Evolutionary conservation across 768 basidiomycete species (phyloP).

Genomic region (Cantharellus anzutake): DNA sequence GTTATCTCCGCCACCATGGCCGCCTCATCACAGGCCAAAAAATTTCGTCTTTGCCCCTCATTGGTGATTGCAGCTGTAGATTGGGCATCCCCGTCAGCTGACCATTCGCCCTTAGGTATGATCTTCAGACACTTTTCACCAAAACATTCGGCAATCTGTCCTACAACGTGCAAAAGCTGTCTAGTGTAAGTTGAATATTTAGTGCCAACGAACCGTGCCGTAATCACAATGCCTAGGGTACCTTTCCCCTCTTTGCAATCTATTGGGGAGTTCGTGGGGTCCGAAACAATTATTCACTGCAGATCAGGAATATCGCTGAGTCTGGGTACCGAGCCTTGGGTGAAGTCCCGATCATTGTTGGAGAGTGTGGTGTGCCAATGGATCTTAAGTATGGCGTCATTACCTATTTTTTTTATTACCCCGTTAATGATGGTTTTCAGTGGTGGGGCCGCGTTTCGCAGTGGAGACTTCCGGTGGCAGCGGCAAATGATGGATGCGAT

Average conservation of each 20-base stretch:
- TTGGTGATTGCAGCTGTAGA: slow-evolving; percentile 27
- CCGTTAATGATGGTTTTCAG: slow-evolving; percentile 24
- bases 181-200: slow-evolving; percentile 34
- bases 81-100: slow-evolving; percentile 14
- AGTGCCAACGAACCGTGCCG: slow-evolving; percentile 3
- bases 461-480: slow-evolving; percentile 67
- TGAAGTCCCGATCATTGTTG: slow-evolving; percentile 68
- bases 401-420: neutral
- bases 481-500: slow-evolving; percentile 87
- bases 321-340: slow-evolving; percentile 50
- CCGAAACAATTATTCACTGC: slow-evolving; percentile 62
- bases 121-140: slow-evolving; percentile 69
- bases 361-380: slow-evolving; percentile 92
- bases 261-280: slow-evolving; percentile 78
- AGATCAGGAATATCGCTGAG: slow-evolving; percentile 63
- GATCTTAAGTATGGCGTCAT: slow-evolving; percentile 71
- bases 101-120: slow-evolving; percentile 46
- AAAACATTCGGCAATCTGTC: slow-evolving; percentile 74
- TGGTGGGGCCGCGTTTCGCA: slow-evolving; percentile 46
- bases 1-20: slow-evolving; percentile 72
- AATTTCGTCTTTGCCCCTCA: slow-evolving; percentile 60
- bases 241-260: slow-evolving; percentile 61
- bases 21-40: slow-evolving; percentile 35
- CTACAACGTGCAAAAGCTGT: slow-evolving; percentile 84
- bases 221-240: slow-evolving; percentile 34